phyloP scores from a whole-genome alignment of 306 rosid species.

The Macrotyloma uniflorum region DNA sequence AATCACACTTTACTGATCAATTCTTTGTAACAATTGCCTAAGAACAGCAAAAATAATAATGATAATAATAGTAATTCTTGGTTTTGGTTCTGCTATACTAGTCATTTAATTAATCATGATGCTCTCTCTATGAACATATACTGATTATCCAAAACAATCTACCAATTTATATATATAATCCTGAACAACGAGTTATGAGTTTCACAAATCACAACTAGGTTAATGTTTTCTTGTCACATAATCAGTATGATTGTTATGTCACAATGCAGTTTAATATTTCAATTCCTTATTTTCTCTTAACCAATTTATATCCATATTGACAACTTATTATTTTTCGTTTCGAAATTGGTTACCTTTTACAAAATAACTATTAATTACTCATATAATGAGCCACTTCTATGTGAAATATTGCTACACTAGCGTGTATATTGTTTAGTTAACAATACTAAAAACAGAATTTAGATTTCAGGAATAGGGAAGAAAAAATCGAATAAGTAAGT shows the following conservation, averaged over 20 bases:
- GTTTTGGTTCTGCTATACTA: constrained; percentile 16
- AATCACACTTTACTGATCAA: constrained; percentile 26
- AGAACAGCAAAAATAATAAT: not conserved
- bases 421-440: not conserved
- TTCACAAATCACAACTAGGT: no score
- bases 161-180: not conserved
- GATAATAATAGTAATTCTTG: not conserved
- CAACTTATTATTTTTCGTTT: no score
- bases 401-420: no score
- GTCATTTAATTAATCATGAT: not conserved
- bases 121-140: not conserved
- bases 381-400: no score
- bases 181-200: not conserved
- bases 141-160: not conserved
- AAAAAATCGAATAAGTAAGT: not conserved
- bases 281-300: no score
- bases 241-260: no score
- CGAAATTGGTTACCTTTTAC: no score
- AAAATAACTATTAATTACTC: no score
- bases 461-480: not conserved
- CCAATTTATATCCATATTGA: no score
- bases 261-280: no score
- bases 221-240: no score
- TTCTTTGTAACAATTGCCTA: constrained; percentile 29
- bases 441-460: not conserved